Evolutionary conservation across 2,329 filamentous ascomycete species (phyloP).

Genomic region (Allantophomopsis lycopodina): DNA sequence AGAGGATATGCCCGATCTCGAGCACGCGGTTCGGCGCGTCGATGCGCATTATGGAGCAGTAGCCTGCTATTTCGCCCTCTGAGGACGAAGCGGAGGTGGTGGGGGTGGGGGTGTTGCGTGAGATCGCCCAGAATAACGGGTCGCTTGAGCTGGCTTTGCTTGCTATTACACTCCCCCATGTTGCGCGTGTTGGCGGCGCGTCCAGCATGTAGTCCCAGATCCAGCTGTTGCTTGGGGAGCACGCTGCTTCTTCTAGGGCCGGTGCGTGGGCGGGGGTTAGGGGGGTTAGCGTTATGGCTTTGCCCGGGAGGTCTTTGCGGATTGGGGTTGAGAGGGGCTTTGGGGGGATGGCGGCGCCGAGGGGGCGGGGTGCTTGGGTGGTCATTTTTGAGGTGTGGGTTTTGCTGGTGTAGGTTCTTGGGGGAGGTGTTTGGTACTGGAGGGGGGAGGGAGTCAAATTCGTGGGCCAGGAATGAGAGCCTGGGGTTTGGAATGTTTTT

Average conservation of each 20-base stretch:
- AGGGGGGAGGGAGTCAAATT: no score
- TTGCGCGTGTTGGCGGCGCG: conserved; percentile 22
- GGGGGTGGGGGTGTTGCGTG: conserved; percentile 21
- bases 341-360: not conserved
- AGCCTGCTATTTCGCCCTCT: conserved; percentile 23
- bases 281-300: conserved; percentile 1
- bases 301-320: not conserved
- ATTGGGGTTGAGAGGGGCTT: not conserved
- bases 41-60: conserved; percentile 29
- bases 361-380: not conserved
- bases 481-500: not conserved
- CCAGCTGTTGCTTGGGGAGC: conserved; percentile 6
- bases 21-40: conserved; percentile 31
- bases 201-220: conserved; percentile 28
- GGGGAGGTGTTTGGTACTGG: no score
- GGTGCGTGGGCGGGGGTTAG: conserved; percentile 6
- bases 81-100: conserved; percentile 31
- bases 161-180: conserved; percentile 13
- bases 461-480: not conserved
- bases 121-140: conserved; percentile 5
- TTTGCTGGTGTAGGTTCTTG: no score
- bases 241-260: conserved; percentile 8
- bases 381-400: not conserved
- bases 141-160: conserved; percentile 5
- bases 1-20: conserved; percentile 43